Conservation (phyloP, 441 rosid genomes). For the Populus trichocarpa region DNA sequence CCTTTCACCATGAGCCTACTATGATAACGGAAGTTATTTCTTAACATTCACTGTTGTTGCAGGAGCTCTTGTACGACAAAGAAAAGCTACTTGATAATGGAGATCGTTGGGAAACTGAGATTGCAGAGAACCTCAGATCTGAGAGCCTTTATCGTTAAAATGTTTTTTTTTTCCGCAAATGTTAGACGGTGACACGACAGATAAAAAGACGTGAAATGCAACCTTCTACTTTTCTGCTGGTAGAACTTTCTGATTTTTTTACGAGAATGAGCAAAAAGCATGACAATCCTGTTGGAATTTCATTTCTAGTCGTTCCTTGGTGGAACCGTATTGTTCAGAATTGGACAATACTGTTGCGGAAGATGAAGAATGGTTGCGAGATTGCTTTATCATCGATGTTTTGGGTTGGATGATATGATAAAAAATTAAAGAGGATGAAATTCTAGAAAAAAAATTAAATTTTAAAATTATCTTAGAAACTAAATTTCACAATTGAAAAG, state of each 20-base stretch:
- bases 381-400: too few relatives aligned
- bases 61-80: conserved; percentile 95
- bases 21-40: background rate
- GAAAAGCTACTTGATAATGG: conserved; percentile 98
- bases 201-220: background rate
- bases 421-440: too few relatives aligned
- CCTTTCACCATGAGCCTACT: background rate
- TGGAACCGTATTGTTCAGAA: background rate
- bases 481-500: too few relatives aligned
- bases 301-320: background rate
- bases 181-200: background rate
- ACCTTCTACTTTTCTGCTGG: background rate
- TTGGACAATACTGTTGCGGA: too few relatives aligned
- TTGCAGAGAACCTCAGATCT: conserved; percentile 94
- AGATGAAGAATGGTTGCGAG: too few relatives aligned
- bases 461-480: too few relatives aligned
- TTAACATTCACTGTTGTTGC: conserved; percentile 12
- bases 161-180: conserved; percentile 1
- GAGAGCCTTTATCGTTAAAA: conserved; percentile 88
- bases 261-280: background rate
- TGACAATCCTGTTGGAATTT: background rate
- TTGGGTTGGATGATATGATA: too few relatives aligned
- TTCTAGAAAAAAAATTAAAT: too few relatives aligned
- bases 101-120: conserved; percentile 98
- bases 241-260: background rate